Conservation (phyloP, 331 rosid species). For the Malus hybrid region DNA sequence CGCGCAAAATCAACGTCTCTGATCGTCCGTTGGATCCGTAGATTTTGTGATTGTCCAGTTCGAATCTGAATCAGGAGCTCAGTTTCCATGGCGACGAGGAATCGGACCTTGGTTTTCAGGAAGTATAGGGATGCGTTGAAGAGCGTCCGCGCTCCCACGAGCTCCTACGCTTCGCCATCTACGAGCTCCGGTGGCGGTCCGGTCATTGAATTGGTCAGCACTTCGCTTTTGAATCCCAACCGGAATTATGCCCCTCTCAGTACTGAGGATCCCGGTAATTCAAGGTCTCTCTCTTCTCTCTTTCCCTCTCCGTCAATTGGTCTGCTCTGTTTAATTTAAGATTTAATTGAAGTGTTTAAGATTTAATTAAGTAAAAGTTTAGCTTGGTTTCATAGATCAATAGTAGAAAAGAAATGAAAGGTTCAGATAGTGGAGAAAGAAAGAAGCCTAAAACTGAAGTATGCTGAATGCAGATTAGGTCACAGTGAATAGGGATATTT, state of each 20-base stretch:
- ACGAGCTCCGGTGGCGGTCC: slow-evolving; percentile 55
- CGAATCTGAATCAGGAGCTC: slow-evolving; percentile 33
- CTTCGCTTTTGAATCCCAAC: slow-evolving; percentile 70
- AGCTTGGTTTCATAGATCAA: no score
- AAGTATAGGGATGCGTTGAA: slow-evolving; percentile 85
- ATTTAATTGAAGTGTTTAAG: no score
- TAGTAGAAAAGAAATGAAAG: neutral
- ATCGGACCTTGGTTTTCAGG: slow-evolving; percentile 61
- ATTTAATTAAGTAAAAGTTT: no score
- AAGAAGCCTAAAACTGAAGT: neutral
- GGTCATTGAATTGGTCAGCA: slow-evolving; percentile 80
- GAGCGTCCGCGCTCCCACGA: slow-evolving; percentile 65
- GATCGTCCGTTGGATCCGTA: slow-evolving; percentile 10
- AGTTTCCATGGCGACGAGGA: slow-evolving; percentile 74
- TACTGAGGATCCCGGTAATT: no score
- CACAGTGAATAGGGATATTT: neutral
- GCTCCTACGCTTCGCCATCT: slow-evolving; percentile 27
- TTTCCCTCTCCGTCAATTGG: no score
- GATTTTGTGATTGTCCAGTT: neutral
- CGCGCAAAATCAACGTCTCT: neutral
- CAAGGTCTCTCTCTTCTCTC: no score
- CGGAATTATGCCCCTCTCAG: slow-evolving; percentile 34
- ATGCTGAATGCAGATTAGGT: neutral
- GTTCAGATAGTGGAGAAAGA: neutral
- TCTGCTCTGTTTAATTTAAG: no score